Evolutionary conservation across 2,329 filamentous ascomycete genomes (phyloP).

Genomic region (Fusarium torulosum): DNA sequence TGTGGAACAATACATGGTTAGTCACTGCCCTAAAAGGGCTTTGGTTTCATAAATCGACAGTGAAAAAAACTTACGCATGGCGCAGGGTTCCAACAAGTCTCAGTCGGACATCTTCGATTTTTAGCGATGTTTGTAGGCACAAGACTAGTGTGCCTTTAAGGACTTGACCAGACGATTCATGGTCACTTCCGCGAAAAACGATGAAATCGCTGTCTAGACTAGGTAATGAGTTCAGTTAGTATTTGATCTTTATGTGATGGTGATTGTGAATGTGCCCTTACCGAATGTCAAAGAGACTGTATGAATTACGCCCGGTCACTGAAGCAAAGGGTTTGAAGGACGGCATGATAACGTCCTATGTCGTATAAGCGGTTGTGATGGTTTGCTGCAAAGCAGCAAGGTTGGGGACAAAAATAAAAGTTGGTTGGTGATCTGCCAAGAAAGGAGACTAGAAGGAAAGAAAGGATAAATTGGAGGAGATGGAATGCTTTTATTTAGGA

Average conservation of each 20-base stretch:
- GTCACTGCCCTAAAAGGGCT: constrained; percentile 4
- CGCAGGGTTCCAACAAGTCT: constrained; percentile 78
- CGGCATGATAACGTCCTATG: constrained; percentile 59
- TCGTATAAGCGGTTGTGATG: constrained; percentile 23
- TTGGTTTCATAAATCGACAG: constrained; percentile 9
- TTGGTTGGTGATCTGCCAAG: constrained; percentile 40
- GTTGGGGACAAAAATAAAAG: constrained; percentile 8
- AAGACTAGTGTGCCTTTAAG: constrained; percentile 80
- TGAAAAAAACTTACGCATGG: constrained; percentile 65
- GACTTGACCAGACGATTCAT: constrained; percentile 81
- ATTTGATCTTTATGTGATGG: not conserved
- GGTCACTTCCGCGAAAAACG: constrained; percentile 79
- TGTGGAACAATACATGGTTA: constrained; percentile 45
- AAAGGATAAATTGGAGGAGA: constrained; percentile 44
- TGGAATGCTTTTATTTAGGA: constrained; percentile 48
- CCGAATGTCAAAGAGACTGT: constrained; percentile 70
- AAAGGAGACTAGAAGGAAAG: constrained; percentile 35
- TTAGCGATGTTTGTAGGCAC: constrained; percentile 76
- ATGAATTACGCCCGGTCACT: constrained; percentile 64
- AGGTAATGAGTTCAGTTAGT: constrained; percentile 23
- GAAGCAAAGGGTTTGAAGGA: constrained; percentile 68
- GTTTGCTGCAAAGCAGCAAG: constrained; percentile 33
- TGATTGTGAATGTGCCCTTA: constrained; percentile 51
- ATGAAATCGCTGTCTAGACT: constrained; percentile 85
- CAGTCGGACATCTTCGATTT: constrained; percentile 79